Base-by-base conservation (phyloP, 2,329 filamentous ascomycete genomes). In the Calonectria henricotiae region DNA sequence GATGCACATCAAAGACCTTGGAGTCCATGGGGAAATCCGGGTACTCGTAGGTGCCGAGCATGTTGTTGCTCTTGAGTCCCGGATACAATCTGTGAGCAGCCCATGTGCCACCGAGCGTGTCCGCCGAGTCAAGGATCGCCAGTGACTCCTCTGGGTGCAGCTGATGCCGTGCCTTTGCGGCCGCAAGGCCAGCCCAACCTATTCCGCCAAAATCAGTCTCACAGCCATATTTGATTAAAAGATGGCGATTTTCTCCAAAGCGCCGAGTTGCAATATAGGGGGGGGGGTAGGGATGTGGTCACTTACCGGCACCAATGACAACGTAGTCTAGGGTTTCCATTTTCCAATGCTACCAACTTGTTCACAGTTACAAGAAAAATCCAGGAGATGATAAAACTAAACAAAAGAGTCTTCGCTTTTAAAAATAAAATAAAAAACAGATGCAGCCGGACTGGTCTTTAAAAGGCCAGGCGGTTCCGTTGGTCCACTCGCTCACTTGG, bases 41-140 rank as follows among this genome's bases (percentile, higher is more conserved):
- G 76, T 89, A 94, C 79, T 95, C 92, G 74, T 91, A 94, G 0
- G 89, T 92, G 3, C 93, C 92, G 12, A 91, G 80, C 79, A 94
- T 87, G 76, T 95, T 95, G 81, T 96, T 95, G 64, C 89, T 91
- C 76, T 90, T 92, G 60, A 96, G 85, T 1, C 89, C 90, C 0
- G 90, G 88, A 78, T 95, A 92, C 0, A 94, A 81, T 1, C 92
- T 87, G 43, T 92, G 84, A 67, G 89, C 84, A 9, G 90, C 88
- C 93, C 93, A 95, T 17, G 90, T 90, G 4, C 93, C 93, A 1
- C 93, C 93, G 5, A 91, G 76, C 0, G 88, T 88, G 13, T 84
- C 79, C 12, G 86, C 85, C 5, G 85, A 82, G 55, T 94, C 92
- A 35, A 93, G 81, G 11, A 94, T 77, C 1, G 86, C 81, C 27